phyloP scores from a whole-genome alignment of 164 flowering plant genomes.

The Pachysandra terminalis region DNA sequence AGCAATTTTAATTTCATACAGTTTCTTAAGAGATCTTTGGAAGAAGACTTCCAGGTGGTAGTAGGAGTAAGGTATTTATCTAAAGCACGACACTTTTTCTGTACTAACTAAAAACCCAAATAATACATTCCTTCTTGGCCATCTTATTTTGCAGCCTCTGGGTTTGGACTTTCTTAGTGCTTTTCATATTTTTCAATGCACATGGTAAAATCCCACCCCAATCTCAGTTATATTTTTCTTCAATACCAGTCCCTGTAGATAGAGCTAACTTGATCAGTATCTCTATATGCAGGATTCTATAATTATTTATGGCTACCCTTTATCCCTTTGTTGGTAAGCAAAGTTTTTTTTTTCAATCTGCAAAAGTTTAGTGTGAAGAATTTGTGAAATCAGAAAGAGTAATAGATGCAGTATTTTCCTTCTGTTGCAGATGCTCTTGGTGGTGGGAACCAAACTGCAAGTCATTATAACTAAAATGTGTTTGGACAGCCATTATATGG shows the following conservation, averaged over 20 bases:
- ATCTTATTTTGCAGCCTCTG: slow-evolving; percentile 30
- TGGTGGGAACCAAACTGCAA: slow-evolving; percentile 64
- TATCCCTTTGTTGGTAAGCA: slow-evolving; percentile 41
- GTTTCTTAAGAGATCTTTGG: slow-evolving; percentile 40
- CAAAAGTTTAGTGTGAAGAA: too few relatives aligned
- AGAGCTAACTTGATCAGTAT: background rate
- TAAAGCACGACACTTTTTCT: background rate
- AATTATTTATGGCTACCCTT: slow-evolving; percentile 45
- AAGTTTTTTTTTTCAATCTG: background rate
- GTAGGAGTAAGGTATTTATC: slow-evolving; percentile 42
- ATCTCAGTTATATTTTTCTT: background rate
- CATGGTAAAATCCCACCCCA: slow-evolving; percentile 30
- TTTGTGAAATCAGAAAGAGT: background rate
- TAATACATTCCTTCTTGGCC: background rate
- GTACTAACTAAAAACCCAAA: background rate
- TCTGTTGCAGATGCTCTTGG: slow-evolving; percentile 37
- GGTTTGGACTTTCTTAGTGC: slow-evolving; percentile 39
- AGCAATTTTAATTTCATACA: slow-evolving; percentile 43
- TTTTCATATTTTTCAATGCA: slow-evolving; percentile 50
- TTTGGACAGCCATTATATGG: slow-evolving; percentile 29
- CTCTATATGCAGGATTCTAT: slow-evolving; percentile 30
- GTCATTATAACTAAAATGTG: slow-evolving; percentile 45
- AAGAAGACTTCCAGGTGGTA: slow-evolving; percentile 43
- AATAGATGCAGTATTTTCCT: background rate
- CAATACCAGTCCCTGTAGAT: background rate